These are phyloP conservation scores for Arabis hirsuta DNA, from an alignment of 345 rosid genomes.

Conservation along the genomic window DNA sequence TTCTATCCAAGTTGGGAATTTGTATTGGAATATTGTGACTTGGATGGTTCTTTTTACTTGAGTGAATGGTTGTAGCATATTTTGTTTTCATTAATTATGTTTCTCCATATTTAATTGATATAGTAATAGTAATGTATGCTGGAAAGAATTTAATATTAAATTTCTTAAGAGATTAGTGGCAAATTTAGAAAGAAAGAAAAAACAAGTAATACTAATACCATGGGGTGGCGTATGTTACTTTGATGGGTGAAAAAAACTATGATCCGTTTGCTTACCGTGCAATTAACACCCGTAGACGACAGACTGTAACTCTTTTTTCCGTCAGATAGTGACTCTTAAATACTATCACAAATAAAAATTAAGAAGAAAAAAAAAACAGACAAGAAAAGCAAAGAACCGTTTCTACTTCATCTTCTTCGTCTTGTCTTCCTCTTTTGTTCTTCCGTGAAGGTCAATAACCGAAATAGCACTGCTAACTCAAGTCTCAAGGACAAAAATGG, in stretches of 20 bases:
- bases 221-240: no score
- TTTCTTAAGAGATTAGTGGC: no score
- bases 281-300: constrained; percentile 1
- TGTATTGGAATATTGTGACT: no score
- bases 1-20: no score
- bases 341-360: not conserved
- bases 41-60: no score
- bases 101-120: no score
- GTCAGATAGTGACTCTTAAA: not conserved
- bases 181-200: no score
- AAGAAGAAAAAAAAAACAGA: not conserved
- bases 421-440: constrained; percentile 40
- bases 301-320: not conserved
- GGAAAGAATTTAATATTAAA: no score
- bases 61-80: no score
- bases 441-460: constrained; percentile 45
- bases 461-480: constrained; percentile 45
- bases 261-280: not conserved
- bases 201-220: no score
- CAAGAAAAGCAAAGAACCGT: constrained; percentile 50
- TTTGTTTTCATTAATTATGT: no score
- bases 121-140: no score
- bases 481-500: not conserved
- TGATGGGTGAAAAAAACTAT: not conserved
- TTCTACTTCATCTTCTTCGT: constrained; percentile 39